Percentiles rank a stretch among this genome's conserved stretches.
Conservation (phyloP, 345 rosid genomes). For the Murraya koenigii region DNA sequence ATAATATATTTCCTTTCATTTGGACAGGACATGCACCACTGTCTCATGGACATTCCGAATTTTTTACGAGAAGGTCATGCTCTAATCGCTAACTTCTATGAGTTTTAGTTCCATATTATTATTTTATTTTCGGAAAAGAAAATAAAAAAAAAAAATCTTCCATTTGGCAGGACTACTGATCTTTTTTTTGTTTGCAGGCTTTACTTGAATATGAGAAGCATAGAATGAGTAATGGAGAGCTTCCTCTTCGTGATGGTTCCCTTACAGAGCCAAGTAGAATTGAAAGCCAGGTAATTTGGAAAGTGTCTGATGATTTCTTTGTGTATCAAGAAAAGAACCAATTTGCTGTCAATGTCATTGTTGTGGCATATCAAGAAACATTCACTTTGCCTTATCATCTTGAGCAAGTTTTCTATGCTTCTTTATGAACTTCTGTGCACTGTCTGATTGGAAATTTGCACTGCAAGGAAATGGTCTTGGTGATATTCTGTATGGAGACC, state of each 20-base stretch:
- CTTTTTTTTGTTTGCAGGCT: conserved; percentile 33
- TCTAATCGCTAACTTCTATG: conserved; percentile 7
- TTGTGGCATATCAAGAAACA: background rate
- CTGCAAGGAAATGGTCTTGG: background rate
- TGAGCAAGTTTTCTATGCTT: background rate
- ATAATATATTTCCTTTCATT: background rate
- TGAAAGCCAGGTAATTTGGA: conserved; percentile 47
- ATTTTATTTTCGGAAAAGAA: background rate
- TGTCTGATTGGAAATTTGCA: background rate
- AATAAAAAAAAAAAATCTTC: too few species aligned
- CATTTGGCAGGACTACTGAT: background rate
- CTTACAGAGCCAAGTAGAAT: conserved; percentile 36
- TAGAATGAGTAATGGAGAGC: conserved; percentile 50
- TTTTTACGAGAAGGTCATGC: conserved; percentile 64
- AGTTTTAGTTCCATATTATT: background rate
- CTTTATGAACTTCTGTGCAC: background rate
- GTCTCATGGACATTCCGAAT: conserved; percentile 76
- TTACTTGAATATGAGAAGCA: conserved; percentile 66
- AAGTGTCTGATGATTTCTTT: background rate
- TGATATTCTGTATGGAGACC: background rate
- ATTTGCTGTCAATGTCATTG: background rate
- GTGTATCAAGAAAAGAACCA: background rate
- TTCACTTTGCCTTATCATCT: background rate
- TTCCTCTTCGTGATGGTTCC: conserved; percentile 37
- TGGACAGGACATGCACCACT: conserved; percentile 66